Evolutionary conservation across 2,329 filamentous ascomycete genomes (phyloP), one percentile per base, ranked within the genome.

Genomic region (Fusarium sp.): DNA sequence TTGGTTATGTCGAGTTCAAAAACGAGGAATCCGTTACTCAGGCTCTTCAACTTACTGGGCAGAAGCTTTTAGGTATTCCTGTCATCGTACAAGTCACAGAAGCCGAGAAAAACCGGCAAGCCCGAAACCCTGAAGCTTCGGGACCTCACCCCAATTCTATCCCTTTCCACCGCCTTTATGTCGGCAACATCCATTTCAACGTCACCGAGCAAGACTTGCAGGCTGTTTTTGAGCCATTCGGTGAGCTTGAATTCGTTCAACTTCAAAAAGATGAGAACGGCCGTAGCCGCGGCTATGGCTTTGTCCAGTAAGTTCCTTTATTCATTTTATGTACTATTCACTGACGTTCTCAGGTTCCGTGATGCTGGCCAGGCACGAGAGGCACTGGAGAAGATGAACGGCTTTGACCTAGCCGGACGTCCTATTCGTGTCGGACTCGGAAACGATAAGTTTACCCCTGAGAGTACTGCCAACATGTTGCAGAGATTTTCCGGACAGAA

Each of bases 361-460:
- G 93, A 98, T 80, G 94, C 95, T 65, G 90, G 90, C 73, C 91
- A 98, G 83, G 96, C 96, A 80, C 94, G 95, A 80, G 94, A 97
- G 82, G 97, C 96, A 70, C 87, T 99, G 73, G 94, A 98, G 83
- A 97, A 98, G 85, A 98, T 99, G 95, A 99, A 99, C 84, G 95
- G 95, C 73, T 99, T 98, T 85, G 96, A 98, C 84, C 91, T 99
- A 77, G 96, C 96, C 79, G 95, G 95, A 83, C 95, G 96, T 81
- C 94, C 95, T 73, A 98, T 99, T 82, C 94, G 96, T 81, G 97
- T 99, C 83, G 96, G 96, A 83, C 94, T 99, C 86, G 96, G 96
- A 84, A 99, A 98, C 86, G 96, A 99, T 93, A 98, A 98, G 90
- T 98, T 98, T 85, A 98, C 95, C 84, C 93, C 95, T 80, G 96